phyloP scores from a whole-genome alignment of 2,329 filamentous ascomycete species.

The Colletotrichum sp. region DNA sequence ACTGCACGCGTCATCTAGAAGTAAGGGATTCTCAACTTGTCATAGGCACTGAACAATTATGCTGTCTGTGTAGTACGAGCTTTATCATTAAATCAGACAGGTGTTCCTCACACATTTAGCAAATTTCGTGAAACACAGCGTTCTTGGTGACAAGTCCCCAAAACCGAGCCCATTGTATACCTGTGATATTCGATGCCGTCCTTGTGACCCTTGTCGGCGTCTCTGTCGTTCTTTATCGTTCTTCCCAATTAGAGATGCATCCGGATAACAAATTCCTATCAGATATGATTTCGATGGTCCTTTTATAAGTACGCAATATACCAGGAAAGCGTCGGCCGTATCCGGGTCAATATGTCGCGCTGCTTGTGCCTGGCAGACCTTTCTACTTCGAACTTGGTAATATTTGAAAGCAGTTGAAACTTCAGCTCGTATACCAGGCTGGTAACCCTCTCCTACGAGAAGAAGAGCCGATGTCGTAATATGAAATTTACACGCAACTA shows the following conservation, averaged over 20 bases:
- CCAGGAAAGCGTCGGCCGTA: no score
- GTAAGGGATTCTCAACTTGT: not conserved
- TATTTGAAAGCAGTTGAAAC: no score
- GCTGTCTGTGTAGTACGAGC: not conserved
- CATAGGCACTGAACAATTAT: not conserved
- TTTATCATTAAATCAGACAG: not conserved
- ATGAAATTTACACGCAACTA: no score
- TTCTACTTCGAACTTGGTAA: no score
- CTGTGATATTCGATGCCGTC: fast-evolving
- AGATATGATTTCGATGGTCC: no score
- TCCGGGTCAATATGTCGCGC: no score
- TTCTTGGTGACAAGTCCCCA: not conserved
- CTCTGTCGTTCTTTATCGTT: not conserved
- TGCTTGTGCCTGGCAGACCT: no score
- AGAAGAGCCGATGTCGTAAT: fast-evolving
- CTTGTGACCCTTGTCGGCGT: not conserved
- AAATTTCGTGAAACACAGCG: not conserved
- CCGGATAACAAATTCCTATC: no score
- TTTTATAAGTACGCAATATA: no score
- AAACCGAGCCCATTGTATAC: not conserved
- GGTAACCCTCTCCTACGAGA: no score
- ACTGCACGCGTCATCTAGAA: not conserved
- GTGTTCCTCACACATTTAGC: not conserved
- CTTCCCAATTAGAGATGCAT: no score
- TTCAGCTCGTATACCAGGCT: no score